These are phyloP conservation scores for Helicostylum pulchrum DNA, from an alignment of 192 early-diverging fungal genomes.

Conservation along the genomic window DNA sequence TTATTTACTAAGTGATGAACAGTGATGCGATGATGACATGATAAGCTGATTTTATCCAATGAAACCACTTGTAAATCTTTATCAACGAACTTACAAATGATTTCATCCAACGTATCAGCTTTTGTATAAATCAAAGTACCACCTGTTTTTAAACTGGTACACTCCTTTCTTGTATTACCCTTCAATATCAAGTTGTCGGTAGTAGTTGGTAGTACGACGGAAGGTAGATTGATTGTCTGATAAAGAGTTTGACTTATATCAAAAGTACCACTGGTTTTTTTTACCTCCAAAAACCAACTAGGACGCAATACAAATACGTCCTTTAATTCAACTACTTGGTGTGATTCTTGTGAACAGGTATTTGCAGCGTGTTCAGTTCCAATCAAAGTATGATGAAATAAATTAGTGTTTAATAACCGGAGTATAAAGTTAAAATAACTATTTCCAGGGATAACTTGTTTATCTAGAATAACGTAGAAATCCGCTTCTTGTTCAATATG, in stretches of 20 bases:
- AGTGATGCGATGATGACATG: background rate
- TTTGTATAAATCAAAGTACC: too few species aligned
- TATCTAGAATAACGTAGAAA: background rate
- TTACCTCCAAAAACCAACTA: background rate
- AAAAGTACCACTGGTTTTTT: too few species aligned
- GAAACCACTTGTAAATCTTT: too few species aligned
- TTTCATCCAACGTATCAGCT: too few species aligned
- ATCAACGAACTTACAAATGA: background rate
- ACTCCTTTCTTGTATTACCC: too few species aligned
- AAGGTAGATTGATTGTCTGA: too few species aligned
- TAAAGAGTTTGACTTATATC: too few species aligned
- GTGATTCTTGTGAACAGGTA: background rate
- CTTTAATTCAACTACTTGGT: constrained; percentile 3
- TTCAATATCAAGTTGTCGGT: too few species aligned
- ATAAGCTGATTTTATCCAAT: background rate
- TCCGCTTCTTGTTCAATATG: too few species aligned
- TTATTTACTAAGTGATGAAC: background rate
- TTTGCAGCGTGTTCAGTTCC: constrained; percentile 24
- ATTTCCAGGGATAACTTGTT: constrained; percentile 3
- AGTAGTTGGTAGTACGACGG: too few species aligned
- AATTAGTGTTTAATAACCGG: constrained; percentile 34
- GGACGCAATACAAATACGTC: background rate
- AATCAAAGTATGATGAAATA: constrained; percentile 39
- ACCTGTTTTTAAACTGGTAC: too few species aligned
- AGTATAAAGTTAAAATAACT: constrained; percentile 43